Evolutionary conservation across 768 basidiomycete genomes (phyloP), one percentile per base, ranked within the genome.

Genomic region (Nidula microcarpa): DNA sequence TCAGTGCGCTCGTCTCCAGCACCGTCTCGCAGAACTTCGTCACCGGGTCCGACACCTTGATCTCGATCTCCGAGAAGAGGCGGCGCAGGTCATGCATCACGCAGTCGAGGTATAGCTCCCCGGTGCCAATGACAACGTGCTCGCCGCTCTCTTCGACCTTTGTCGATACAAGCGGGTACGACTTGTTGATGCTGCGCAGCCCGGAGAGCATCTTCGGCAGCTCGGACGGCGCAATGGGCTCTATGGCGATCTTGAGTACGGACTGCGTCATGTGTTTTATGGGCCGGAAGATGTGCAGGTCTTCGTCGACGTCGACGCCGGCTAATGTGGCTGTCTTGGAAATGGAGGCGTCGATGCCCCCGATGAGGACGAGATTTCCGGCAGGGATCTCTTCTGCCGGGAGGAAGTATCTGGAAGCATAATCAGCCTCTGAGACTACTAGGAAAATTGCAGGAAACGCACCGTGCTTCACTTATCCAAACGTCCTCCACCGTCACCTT

Each of bases 91-190:
- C 97, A 63, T 99, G 96, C 86, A 99, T 86, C 44, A 96, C 90
- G 57, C 89, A 96, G 66, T 99, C 97, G 62, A 99, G 76, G 71
- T 96, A 98, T 49, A 99, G 74, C 65, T 99, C 97, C 48, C 97
- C 97, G 1, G 97, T 98, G 50, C 97, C 97, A 57, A 98, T 85
- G 55, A 99, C 72, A 54, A 99, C 91, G 67, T 99, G 97, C 67
- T 99, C 97, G 16, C 97, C 97, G 50, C 90, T 93, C 70, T 99
- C 97, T 69, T 99, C 97, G 23, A 98, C 97, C 67, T 98, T 97
- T 1, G 97, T 98, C 45, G 86, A 80, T 8, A 91, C 84, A 10
- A 99, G 80, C 4, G 97, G 96, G 68, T 98, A 99, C 33, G 92
- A 94, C 69, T 98, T 99, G 76, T 98, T 98, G 73, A 99, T 84